These are phyloP conservation scores for Claviceps sp. DNA, from an alignment of 2,329 filamentous ascomycete genomes.

Conservation along the genomic window DNA sequence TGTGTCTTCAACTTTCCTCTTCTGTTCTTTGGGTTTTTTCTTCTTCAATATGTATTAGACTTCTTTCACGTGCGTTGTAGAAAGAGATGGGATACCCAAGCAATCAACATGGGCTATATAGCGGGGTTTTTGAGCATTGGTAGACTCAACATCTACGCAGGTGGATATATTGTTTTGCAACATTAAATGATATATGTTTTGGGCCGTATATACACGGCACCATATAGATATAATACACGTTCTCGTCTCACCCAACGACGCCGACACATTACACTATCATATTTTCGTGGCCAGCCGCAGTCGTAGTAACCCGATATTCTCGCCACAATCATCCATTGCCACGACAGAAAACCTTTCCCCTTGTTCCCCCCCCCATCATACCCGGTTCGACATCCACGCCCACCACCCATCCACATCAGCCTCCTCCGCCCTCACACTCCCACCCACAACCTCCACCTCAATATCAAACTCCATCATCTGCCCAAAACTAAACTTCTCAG, in stretches of 20 bases:
- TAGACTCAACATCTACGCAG: slow-evolving; percentile 31
- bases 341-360: background rate
- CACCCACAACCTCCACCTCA: slow-evolving; percentile 62
- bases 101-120: slow-evolving; percentile 3
- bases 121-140: slow-evolving; percentile 7
- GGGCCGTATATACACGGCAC: too few species aligned
- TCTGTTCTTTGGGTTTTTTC: background rate
- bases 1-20: background rate
- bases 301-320: too few species aligned
- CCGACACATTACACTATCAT: too few species aligned
- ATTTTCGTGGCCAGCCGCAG: too few species aligned
- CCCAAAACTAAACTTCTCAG: slow-evolving; percentile 63
- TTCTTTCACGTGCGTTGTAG: background rate
- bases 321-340: background rate
- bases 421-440: slow-evolving; percentile 52
- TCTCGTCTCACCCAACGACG: background rate
- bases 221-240: background rate
- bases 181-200: too few species aligned
- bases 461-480: slow-evolving; percentile 77
- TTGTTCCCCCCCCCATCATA: slow-evolving; percentile 28
- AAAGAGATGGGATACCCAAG: slow-evolving; percentile 1
- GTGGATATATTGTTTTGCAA: background rate
- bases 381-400: slow-evolving; percentile 69
- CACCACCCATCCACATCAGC: slow-evolving; percentile 76
- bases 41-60: background rate